Evolutionary conservation across 31 red algal genomes (phyloP).

Genomic region (Endocladia muricata): DNA sequence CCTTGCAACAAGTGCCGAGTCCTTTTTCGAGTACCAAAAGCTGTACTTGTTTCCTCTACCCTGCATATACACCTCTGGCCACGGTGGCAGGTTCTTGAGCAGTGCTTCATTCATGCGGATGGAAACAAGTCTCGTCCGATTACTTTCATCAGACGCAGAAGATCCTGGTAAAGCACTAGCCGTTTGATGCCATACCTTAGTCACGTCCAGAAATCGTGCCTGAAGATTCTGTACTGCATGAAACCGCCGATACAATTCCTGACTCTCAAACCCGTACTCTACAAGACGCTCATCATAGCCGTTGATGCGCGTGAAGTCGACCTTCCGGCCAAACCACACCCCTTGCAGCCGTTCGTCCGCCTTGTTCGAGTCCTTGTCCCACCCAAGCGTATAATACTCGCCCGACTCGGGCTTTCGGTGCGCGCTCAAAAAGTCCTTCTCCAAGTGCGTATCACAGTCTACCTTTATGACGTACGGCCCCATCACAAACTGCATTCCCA

Average conservation of each 20-base stretch:
- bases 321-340: slow-evolving; percentile 14
- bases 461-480: slow-evolving; percentile 43
- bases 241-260: slow-evolving; percentile 28
- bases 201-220: slow-evolving; percentile 7
- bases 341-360: slow-evolving; percentile 23
- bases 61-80: neutral
- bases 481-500: slow-evolving; percentile 37
- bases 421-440: slow-evolving; percentile 3
- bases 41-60: slow-evolving; percentile 9
- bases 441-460: slow-evolving; percentile 59
- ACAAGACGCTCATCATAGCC: slow-evolving; percentile 54
- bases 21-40: slow-evolving; percentile 3
- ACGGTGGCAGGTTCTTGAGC: slow-evolving; percentile 9
- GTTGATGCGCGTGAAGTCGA: slow-evolving; percentile 16
- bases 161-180: slow-evolving; percentile 10
- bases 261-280: slow-evolving; percentile 28
- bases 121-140: slow-evolving; percentile 2
- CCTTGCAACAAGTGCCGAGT: neutral
- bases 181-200: slow-evolving; percentile 18
- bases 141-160: neutral
- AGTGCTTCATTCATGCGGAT: slow-evolving; percentile 24
- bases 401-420: slow-evolving; percentile 6
- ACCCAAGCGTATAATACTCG: slow-evolving; percentile 13
- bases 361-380: slow-evolving; percentile 1
- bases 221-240: neutral